phyloP scores from a whole-genome alignment of 2,329 filamentous ascomycete species.

The Ambrosiella cleistominuta region DNA sequence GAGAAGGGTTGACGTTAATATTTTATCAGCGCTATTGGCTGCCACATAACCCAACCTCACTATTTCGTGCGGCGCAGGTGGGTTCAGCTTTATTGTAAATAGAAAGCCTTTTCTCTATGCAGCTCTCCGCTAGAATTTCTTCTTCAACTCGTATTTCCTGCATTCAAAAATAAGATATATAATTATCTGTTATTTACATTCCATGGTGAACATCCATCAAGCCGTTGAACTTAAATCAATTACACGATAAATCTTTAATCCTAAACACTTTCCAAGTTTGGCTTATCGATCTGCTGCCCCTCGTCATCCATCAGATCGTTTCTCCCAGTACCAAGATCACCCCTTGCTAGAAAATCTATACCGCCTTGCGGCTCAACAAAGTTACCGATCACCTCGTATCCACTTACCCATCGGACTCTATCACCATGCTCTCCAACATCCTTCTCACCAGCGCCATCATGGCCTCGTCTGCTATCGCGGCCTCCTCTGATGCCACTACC shows the following conservation, averaged over 20 bases:
- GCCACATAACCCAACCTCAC: not conserved
- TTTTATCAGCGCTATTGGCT: too few species aligned
- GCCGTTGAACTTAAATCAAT: not conserved
- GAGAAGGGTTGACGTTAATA: not conserved
- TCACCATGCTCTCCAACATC: constrained; percentile 7
- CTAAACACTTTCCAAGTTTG: not conserved
- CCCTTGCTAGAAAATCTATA: not conserved
- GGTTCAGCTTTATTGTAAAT: not conserved
- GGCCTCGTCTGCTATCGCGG: constrained; percentile 4
- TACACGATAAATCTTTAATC: not conserved
- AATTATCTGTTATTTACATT: too few species aligned
- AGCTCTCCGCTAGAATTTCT: not conserved
- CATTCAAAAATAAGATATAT: not conserved
- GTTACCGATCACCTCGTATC: not conserved
- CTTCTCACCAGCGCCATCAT: constrained; percentile 4
- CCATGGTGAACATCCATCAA: not conserved
- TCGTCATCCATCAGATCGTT: not conserved
- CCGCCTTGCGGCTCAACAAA: constrained; percentile 1
- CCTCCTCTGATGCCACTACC: not conserved
- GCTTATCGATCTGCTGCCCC: not conserved
- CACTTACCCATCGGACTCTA: not conserved
- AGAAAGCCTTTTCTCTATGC: not conserved
- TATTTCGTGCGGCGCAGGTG: not conserved
- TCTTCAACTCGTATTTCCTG: not conserved
- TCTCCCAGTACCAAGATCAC: not conserved